phyloP scores from a whole-genome alignment of 768 basidiomycete species.

The Podaxis pistillaris region DNA sequence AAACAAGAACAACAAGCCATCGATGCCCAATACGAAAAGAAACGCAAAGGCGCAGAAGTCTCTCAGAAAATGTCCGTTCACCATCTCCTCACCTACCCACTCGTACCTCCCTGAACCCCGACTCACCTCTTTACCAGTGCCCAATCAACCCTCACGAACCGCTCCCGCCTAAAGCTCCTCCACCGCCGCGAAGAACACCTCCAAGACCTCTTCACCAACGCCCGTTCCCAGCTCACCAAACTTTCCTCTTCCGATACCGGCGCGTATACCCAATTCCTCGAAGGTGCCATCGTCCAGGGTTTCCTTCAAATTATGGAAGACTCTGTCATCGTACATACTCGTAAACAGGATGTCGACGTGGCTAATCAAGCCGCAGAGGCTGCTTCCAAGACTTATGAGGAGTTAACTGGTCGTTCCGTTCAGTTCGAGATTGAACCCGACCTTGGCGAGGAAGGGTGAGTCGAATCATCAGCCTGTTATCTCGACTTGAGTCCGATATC shows the following conservation, averaged over 20 bases:
- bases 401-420: slow-evolving; percentile 72
- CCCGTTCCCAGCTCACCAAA: slow-evolving; percentile 59
- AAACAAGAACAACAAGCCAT: slow-evolving; percentile 95
- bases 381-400: slow-evolving; percentile 68
- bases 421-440: slow-evolving; percentile 57
- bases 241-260: slow-evolving; percentile 40
- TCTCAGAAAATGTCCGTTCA: slow-evolving; percentile 90
- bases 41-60: slow-evolving; percentile 88
- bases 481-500: not conserved
- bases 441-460: slow-evolving; percentile 69
- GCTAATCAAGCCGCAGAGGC: slow-evolving; percentile 61
- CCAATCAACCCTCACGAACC: slow-evolving; percentile 95
- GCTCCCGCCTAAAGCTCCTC: slow-evolving; percentile 86
- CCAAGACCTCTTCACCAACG: slow-evolving; percentile 76
- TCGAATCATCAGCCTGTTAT: slow-evolving; percentile 5
- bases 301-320: slow-evolving; percentile 82
- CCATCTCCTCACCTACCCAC: not conserved
- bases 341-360: slow-evolving; percentile 62
- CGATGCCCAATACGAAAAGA: slow-evolving; percentile 94
- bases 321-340: slow-evolving; percentile 60
- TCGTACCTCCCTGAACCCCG: not conserved
- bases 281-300: slow-evolving; percentile 83
- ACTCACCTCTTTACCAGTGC: slow-evolving; percentile 49
- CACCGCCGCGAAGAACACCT: slow-evolving; percentile 91
- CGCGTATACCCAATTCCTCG: slow-evolving; percentile 79